phyloP scores from a whole-genome alignment of 345 rosid species.

The Citrus australasica region DNA sequence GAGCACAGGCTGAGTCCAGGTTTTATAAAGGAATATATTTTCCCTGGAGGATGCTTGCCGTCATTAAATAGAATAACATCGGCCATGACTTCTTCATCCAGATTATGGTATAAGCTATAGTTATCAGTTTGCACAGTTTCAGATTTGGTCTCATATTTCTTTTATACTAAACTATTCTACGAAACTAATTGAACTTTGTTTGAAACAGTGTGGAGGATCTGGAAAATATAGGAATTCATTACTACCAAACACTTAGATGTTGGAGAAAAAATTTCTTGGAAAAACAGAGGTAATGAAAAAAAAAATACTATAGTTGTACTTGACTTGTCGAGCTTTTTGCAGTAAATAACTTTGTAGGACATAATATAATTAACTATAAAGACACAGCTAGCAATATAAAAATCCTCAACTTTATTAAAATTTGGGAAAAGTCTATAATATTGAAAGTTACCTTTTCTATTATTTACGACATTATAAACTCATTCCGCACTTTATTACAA shows the following conservation, averaged over 20 bases:
- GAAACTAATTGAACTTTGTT: background rate
- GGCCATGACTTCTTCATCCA: slow-evolving; percentile 71
- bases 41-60: slow-evolving; percentile 91
- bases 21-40: slow-evolving; percentile 90
- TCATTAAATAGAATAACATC: slow-evolving; percentile 72
- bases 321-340: background rate
- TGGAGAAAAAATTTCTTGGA: slow-evolving; percentile 89
- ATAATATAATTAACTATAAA: background rate
- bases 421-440: too few species aligned
- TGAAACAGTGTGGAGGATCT: slow-evolving; percentile 70
- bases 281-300: slow-evolving; percentile 47
- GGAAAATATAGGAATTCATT: slow-evolving; percentile 85
- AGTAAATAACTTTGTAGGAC: background rate
- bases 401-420: too few species aligned
- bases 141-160: background rate
- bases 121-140: background rate
- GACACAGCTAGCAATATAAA: too few species aligned
- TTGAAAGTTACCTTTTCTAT: too few species aligned
- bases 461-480: too few species aligned
- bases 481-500: too few species aligned
- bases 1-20: slow-evolving; percentile 82
- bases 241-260: slow-evolving; percentile 67
- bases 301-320: background rate
- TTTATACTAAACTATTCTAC: background rate
- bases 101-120: slow-evolving; percentile 58